Base-by-base conservation (phyloP, 2,329 filamentous ascomycete genomes). In the Arthrocladium fulminans region DNA sequence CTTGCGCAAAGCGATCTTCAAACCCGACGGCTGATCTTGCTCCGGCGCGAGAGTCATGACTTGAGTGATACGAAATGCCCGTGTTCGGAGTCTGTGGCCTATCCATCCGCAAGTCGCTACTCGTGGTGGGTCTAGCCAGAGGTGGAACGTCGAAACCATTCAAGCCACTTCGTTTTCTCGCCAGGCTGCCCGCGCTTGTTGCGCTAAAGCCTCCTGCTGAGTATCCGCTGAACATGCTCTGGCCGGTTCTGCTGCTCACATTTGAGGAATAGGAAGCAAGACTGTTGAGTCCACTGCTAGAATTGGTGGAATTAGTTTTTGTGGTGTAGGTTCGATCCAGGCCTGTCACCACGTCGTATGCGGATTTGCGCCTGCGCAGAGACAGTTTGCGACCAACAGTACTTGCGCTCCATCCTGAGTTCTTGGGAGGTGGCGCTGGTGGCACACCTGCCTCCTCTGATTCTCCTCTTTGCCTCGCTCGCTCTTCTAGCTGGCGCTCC, bases 131-230 rank as follows among this genome's bases (percentile, higher is more conserved):
- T 62, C 65, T 70, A 63, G 65, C 63, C 38, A 53, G 40, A 15
- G 49, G 43, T 25, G 59, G 29, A 3, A 17, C 9, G 55, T 25
- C 53, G 57, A 45, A 62, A 5, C 27, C 34, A 19, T 47, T 58
- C 27, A 58, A 61, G 24, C 58, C 61, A 51, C 49, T 62, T 45
- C 65, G 66, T 60, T 86, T 85, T 52, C 89, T 80, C 24, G 88
- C 89, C 55, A 94, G 80, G 67, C 90, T 97, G 47, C 89, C 92
- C 13, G 92, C 92, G 67, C 92, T 97, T 13, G 92, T 97, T 44
- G 88, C 86, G 64, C 90, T 97, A 66, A 96, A 88, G 10, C 79
- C 90, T 44, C 89, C 83, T 0, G 92, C 92, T 46, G 92, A 97
- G 45, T 80, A 76, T 2, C 90, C 92, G 64, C 90, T 97, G 90